phyloP scores from a whole-genome alignment of 345 rosid species.

The Pugionium cornutum region DNA sequence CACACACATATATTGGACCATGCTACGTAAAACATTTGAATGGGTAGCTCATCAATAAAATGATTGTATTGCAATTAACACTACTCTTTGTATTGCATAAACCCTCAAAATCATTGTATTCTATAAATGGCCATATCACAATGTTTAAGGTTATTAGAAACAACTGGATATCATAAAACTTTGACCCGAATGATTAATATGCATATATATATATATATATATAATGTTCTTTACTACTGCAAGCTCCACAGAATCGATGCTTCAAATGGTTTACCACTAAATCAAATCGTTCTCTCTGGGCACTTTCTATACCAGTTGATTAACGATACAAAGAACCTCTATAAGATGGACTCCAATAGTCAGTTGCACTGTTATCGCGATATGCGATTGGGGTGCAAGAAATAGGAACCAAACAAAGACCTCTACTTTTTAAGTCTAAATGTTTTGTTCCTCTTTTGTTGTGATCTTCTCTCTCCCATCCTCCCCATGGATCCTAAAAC shows the following conservation, averaged over 20 bases:
- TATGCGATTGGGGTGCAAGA: slow-evolving; percentile 62
- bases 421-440: slow-evolving; percentile 67
- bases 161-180: slow-evolving; percentile 9
- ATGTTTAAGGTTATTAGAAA: not conserved
- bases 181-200: slow-evolving; percentile 10
- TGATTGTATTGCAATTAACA: not conserved
- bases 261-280: slow-evolving; percentile 8
- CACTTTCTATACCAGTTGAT: slow-evolving; percentile 19
- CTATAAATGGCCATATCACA: slow-evolving; percentile 17
- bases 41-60: not conserved
- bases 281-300: not conserved
- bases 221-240: slow-evolving; percentile 4
- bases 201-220: slow-evolving; percentile 13
- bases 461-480: slow-evolving; percentile 56
- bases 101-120: slow-evolving; percentile 10
- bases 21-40: not conserved
- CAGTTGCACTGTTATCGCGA: slow-evolving; percentile 69
- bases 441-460: slow-evolving; percentile 48
- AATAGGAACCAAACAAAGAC: slow-evolving; percentile 80
- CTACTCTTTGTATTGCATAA: not conserved
- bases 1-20: not conserved
- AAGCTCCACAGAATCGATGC: not conserved
- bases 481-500: slow-evolving; percentile 73
- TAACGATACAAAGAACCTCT: slow-evolving; percentile 72
- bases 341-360: slow-evolving; percentile 81